A percentile compares a stretch with the other conserved stretches of the same genome.
Conservation (phyloP, 768 basidiomycete genomes). For the Sarcodon sp. region DNA sequence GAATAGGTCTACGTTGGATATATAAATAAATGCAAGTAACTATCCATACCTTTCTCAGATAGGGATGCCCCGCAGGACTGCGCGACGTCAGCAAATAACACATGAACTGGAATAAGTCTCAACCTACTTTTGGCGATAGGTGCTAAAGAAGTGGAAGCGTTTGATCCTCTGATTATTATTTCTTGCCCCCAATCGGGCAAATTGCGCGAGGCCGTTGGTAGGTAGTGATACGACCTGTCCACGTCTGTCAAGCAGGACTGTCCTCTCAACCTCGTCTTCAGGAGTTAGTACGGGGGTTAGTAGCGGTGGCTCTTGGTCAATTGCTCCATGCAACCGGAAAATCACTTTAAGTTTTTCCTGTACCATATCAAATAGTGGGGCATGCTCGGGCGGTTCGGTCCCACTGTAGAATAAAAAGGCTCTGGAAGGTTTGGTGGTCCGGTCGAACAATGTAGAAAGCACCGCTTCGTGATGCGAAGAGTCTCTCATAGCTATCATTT, state of each 20-base stretch:
- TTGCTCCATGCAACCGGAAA: conserved; percentile 83
- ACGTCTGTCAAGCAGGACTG: conserved; percentile 67
- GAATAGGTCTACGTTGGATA: not conserved
- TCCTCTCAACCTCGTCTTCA: conserved; percentile 44
- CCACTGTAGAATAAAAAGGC: conserved; percentile 67
- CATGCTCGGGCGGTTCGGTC: conserved; percentile 53
- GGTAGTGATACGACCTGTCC: conserved; percentile 69
- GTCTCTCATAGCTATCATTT: conserved; percentile 74
- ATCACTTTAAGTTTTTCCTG: conserved; percentile 65
- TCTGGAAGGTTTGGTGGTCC: conserved; percentile 49
- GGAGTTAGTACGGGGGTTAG: conserved; percentile 58
- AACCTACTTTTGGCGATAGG: conserved; percentile 53
- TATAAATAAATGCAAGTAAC: not conserved
- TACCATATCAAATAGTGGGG: conserved; percentile 60
- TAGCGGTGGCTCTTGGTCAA: conserved; percentile 79
- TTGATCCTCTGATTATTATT: conserved; percentile 60
- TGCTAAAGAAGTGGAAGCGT: conserved; percentile 67
- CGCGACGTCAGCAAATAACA: conserved; percentile 13
- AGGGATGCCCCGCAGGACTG: conserved; percentile 62
- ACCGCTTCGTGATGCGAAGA: conserved; percentile 74
- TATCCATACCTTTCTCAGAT: conserved; percentile 35
- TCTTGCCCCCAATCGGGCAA: conserved; percentile 74
- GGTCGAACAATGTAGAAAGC: conserved; percentile 66
- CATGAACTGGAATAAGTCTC: not conserved
- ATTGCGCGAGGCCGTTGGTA: conserved; percentile 58